Conservation (phyloP, 1,284 basidiomycete species). For the Baeospora myosura region DNA sequence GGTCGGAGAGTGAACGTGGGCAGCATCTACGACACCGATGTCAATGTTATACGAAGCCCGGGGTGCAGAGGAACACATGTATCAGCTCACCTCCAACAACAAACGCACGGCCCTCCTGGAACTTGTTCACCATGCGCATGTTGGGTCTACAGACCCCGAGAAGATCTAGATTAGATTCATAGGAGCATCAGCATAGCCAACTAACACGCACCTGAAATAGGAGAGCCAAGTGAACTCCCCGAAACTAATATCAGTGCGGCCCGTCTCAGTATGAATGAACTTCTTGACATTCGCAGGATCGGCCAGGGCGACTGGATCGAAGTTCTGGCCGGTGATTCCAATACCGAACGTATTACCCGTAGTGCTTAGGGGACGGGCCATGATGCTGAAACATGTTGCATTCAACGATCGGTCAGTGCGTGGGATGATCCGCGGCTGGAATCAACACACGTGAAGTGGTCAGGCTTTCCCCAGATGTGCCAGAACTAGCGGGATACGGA, state of each 20-base stretch:
- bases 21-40: neutral
- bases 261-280: conserved; percentile 15
- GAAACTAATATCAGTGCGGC: conserved; percentile 20
- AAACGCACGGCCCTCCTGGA: conserved; percentile 15
- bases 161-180: conserved; percentile 25
- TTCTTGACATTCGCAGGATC: conserved; percentile 12
- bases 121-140: conserved; percentile 14
- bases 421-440: neutral
- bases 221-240: conserved; percentile 19
- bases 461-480: conserved; percentile 22
- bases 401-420: too few species aligned
- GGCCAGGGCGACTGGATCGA: conserved; percentile 15
- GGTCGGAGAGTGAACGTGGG: conserved; percentile 17
- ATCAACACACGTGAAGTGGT: conserved; percentile 26
- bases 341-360: conserved; percentile 13
- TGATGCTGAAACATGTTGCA: neutral
- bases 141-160: conserved; percentile 16
- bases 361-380: conserved; percentile 3
- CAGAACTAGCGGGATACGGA: conserved; percentile 18
- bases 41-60: neutral
- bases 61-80: neutral
- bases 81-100: conserved; percentile 24
- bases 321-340: conserved; percentile 15
- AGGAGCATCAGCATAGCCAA: too few species aligned
- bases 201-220: conserved; percentile 1